Evolutionary conservation across 75 land plant species (phyloP).

Genomic region (Cryptomeria japonica): DNA sequence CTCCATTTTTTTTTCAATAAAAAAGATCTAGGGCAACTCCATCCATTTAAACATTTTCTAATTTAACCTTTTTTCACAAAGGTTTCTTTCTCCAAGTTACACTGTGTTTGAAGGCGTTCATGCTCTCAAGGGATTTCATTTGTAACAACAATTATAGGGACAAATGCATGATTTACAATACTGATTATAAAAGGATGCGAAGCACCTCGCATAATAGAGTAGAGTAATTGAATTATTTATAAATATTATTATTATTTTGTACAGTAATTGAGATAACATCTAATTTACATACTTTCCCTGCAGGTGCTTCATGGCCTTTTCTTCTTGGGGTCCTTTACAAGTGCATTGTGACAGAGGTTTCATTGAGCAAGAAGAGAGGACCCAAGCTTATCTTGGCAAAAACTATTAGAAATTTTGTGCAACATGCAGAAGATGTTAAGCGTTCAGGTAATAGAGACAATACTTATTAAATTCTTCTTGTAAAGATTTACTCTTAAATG

Average conservation of each 20-base stretch:
- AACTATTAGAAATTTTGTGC: slow-evolving; percentile 51
- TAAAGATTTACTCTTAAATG: not conserved
- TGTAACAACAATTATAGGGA: not conserved
- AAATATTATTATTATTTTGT: too few species aligned
- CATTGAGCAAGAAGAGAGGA: slow-evolving; percentile 65
- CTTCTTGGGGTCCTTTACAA: slow-evolving; percentile 55
- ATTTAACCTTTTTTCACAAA: not conserved
- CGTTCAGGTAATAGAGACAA: slow-evolving; percentile 49
- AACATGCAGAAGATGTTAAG: slow-evolving; percentile 60
- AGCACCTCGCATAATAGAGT: not conserved
- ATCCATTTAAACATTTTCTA: not conserved
- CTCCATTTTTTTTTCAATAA: not conserved
- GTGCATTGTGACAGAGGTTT: slow-evolving; percentile 64
- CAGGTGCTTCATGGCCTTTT: slow-evolving; percentile 95
- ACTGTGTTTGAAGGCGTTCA: not conserved
- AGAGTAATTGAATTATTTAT: not conserved
- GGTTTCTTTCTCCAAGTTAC: not conserved
- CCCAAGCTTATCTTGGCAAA: slow-evolving; percentile 72
- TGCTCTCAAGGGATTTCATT: not conserved
- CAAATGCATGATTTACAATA: not conserved
- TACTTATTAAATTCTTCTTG: not conserved
- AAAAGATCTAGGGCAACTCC: not conserved
- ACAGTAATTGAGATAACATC: not conserved
- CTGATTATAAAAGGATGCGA: not conserved
- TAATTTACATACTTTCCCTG: slow-evolving; percentile 13